A percentile compares a stretch with the other conserved stretches of the same genome.
These are phyloP conservation scores for Coniochaeta sp. DNA, from an alignment of 2,329 filamentous ascomycete species.

Conservation along the genomic window DNA sequence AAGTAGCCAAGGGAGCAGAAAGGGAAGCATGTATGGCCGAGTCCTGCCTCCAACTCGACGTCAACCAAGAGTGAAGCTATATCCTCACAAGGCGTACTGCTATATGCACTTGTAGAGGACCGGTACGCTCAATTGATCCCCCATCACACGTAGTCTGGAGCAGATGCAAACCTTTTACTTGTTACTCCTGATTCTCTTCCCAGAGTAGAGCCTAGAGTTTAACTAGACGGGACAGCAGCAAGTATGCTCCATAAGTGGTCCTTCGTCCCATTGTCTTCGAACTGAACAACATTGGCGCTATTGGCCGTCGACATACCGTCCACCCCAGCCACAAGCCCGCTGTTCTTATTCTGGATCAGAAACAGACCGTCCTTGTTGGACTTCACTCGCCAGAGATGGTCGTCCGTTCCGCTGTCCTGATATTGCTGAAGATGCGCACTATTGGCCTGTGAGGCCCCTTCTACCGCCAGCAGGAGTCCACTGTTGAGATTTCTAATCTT, in stretches of 20 bases:
- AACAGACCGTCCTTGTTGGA: slow-evolving; percentile 5
- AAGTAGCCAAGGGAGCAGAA: too few species aligned
- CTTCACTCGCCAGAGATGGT: slow-evolving; percentile 9
- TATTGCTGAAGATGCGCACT: slow-evolving; percentile 7
- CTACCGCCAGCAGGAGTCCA: slow-evolving; percentile 6
- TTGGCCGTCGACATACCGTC: slow-evolving; percentile 7
- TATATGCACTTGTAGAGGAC: too few species aligned
- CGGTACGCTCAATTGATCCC: too few species aligned
- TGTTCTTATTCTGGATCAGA: slow-evolving; percentile 9
- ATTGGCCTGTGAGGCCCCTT: slow-evolving; percentile 4
- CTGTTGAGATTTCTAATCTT: slow-evolving; percentile 9
- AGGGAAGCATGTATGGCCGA: too few species aligned
- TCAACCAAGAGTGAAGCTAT: too few species aligned
- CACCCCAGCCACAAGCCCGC: slow-evolving; percentile 7
- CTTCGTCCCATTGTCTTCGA: slow-evolving; percentile 9
- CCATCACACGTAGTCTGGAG: too few species aligned
- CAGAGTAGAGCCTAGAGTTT: too few species aligned
- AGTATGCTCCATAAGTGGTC: slow-evolving; percentile 10
- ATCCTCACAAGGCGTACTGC: too few species aligned
- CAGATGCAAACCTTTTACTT: too few species aligned
- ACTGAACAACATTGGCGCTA: slow-evolving; percentile 9
- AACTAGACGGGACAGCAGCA: not conserved
- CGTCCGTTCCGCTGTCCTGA: slow-evolving; percentile 1
- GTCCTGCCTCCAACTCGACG: too few species aligned
- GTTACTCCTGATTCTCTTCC: too few species aligned